phyloP scores from a whole-genome alignment of 306 rosid genomes.

The Castanospermum australe region DNA sequence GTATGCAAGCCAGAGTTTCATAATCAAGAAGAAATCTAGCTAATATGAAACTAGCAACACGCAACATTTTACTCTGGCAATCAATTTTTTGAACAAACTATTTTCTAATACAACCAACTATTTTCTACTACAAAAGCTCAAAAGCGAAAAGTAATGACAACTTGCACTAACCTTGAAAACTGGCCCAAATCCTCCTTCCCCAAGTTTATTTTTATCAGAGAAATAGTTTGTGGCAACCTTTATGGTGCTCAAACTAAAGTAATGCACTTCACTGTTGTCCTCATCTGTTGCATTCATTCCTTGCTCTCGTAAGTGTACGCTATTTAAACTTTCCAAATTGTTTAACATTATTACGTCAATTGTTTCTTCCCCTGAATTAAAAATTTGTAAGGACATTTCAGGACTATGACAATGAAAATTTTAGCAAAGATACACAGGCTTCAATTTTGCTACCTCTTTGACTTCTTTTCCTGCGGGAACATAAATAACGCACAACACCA shows the following conservation, averaged over 20 bases:
- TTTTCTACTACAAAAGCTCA: neutral
- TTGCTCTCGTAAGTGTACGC: neutral
- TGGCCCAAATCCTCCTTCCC: conserved; percentile 52
- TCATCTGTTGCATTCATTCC: conserved; percentile 13
- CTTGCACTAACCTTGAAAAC: conserved; percentile 41
- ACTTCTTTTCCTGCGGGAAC: conserved; percentile 1
- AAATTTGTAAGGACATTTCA: neutral
- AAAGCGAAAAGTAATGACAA: neutral
- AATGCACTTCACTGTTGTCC: conserved; percentile 35
- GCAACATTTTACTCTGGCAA: neutral
- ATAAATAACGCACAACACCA: neutral
- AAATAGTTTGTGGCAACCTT: conserved; percentile 39
- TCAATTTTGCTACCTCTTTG: neutral
- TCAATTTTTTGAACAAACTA: neutral
- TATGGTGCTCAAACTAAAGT: conserved; percentile 30
- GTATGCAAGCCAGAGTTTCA: neutral
- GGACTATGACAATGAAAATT: neutral
- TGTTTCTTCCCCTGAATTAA: conserved; percentile 10
- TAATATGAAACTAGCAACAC: too few relatives aligned
- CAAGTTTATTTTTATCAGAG: conserved; percentile 39
- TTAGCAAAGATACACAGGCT: neutral
- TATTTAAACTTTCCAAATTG: neutral
- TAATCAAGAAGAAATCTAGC: neutral
- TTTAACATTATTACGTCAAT: conserved; percentile 12
- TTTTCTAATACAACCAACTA: neutral